These are phyloP conservation scores for Xylaria sp. DNA, from an alignment of 2,329 filamentous ascomycete species.

Conservation along the genomic window DNA sequence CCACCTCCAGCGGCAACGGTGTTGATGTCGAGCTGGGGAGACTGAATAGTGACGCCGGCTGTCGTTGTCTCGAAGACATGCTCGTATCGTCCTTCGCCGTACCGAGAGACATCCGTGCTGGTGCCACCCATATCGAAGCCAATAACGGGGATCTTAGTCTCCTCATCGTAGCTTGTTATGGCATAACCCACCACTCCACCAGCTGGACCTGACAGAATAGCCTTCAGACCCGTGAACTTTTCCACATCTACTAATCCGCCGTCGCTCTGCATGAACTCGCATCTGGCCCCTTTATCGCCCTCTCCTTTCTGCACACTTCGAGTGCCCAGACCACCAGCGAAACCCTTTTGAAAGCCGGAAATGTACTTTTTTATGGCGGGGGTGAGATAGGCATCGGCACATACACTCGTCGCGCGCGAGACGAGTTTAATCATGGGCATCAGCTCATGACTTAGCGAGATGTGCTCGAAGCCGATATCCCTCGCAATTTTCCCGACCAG, in stretches of 20 bases:
- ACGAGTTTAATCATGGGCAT: conserved; percentile 94
- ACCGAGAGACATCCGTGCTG: conserved; percentile 89
- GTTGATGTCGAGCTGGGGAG: conserved; percentile 92
- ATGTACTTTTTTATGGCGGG: conserved; percentile 82
- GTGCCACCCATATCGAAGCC: conserved; percentile 95
- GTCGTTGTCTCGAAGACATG: conserved; percentile 96
- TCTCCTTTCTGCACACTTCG: conserved; percentile 75
- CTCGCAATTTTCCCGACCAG: conserved; percentile 79
- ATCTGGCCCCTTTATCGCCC: conserved; percentile 77
- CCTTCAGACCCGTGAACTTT: conserved; percentile 84
- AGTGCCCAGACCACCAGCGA: conserved; percentile 81
- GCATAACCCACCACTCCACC: conserved; percentile 94
- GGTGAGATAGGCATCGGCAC: conserved; percentile 83
- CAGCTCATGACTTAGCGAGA: conserved; percentile 81
- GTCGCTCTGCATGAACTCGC: conserved; percentile 95
- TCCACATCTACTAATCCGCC: conserved; percentile 79
- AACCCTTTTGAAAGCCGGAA: conserved; percentile 80
- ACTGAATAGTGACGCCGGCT: conserved; percentile 93
- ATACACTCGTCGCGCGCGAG: conserved; percentile 78
- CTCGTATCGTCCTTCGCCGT: conserved; percentile 85
- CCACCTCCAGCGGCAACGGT: conserved; percentile 93
- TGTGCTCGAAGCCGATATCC: conserved; percentile 84
- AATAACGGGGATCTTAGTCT: conserved; percentile 86
- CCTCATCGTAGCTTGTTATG: conserved; percentile 86
- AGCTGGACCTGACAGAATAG: conserved; percentile 90